Evolutionary conservation across 2,329 filamentous ascomycete species (phyloP), one percentile per base, ranked within the genome.

Genomic region (Cercospora janseana): DNA sequence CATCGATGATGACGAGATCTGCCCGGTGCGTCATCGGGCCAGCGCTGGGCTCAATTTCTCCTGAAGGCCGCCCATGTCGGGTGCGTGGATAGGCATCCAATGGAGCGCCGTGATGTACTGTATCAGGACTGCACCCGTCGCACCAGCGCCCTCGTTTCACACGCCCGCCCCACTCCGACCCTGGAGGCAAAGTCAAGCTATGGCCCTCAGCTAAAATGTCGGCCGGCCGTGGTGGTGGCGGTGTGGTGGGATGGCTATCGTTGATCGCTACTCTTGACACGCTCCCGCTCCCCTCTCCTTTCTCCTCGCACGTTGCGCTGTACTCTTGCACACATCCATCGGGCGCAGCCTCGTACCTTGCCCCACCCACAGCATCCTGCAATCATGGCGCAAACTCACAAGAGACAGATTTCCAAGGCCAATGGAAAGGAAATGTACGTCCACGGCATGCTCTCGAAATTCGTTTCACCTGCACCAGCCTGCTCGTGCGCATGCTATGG

Each of bases 351-450:
- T 37, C 18, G 34, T 20, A 37, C 34, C 21, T 38, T 26, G 13
- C 32, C n/a, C 24, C n/a, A 15, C 23, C 44, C 15, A 18, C 21
- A 37, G 5, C 31, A n/a, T 8, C 13, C 8, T 27, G 35, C 46
- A 26, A 35, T 32, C 27, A 57, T 56, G 52, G 51, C 56, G 15
- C 44, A 24, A 26, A 48, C 46, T 9, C 64, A 67, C 57, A 56
- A 62, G 57, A 52, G 64, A 20, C 57, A 62, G 54, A 60, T 66
- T 52, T 57, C 50, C 57, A 65, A 65, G 58, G 62, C 63, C 49
- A 66, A 63, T 56, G 65, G 63, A 49, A 51, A 65, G 58, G 62
- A 66, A 57, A 62, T 67, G 64, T 65, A 42, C 38, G 62, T 49
- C 8, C 20, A 23, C 9, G 13, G 27, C 40, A 26, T 43, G 15